These are phyloP conservation scores for Dendrobium officinale DNA, from an alignment of 106 monocot genomes.

Conservation along the genomic window DNA sequence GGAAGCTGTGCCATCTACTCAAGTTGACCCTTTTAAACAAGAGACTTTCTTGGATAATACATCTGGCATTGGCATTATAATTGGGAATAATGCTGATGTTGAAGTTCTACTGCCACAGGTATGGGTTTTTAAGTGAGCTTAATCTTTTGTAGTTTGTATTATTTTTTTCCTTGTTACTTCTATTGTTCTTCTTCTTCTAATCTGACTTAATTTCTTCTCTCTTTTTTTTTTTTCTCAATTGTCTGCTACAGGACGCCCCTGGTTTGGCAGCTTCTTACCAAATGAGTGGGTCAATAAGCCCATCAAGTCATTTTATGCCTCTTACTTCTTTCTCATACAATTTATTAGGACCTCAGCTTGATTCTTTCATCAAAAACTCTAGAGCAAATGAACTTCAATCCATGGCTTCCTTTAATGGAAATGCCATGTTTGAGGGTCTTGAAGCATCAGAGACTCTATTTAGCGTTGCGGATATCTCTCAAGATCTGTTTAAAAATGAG, in stretches of 20 bases:
- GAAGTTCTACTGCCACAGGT: slow-evolving; percentile 1
- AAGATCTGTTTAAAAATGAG: background rate
- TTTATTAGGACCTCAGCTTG: background rate
- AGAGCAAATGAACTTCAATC: background rate
- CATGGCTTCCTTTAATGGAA: background rate
- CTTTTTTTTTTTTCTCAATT: background rate
- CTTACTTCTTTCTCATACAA: background rate
- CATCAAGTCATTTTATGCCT: slow-evolving; percentile 2
- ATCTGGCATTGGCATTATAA: background rate
- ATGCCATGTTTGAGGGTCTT: background rate
- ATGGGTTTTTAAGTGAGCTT: background rate
- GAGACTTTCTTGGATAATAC: background rate
- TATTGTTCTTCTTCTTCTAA: background rate
- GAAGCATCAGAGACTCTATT: background rate
- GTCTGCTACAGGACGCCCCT: background rate
- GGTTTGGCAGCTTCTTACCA: background rate
- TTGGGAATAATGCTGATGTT: background rate
- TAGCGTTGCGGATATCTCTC: background rate
- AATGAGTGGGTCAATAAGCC: background rate
- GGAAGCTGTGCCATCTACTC: background rate
- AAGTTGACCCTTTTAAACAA: background rate
- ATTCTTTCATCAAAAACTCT: background rate
- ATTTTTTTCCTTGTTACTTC: background rate
- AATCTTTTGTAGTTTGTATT: background rate
- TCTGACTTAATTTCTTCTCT: too few species aligned